Percentiles rank a stretch among this genome's conserved stretches.
Evolutionary conservation across 441 rosid species (phyloP).

Genomic region (Brassica hybrid): DNA sequence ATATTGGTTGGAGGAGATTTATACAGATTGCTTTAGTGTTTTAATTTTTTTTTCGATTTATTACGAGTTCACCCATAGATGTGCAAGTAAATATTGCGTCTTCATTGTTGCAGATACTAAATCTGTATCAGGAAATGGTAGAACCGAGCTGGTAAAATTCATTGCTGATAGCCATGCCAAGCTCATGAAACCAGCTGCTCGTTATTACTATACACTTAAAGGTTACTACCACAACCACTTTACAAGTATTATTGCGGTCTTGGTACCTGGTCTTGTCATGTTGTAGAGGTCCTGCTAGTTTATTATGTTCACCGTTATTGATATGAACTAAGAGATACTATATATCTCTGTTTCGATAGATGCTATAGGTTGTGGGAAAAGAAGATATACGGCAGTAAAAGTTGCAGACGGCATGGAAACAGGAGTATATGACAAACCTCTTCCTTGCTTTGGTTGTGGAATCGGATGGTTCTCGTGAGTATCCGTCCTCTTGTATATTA

Average conservation of each 20-base stretch:
- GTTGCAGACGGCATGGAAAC: constrained; percentile 63
- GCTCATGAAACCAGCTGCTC: constrained; percentile 70
- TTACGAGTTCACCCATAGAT: too few relatives aligned
- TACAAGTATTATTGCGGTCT: too few relatives aligned
- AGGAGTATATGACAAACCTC: constrained; percentile 79
- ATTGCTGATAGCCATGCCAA: constrained; percentile 64
- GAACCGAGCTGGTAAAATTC: constrained; percentile 58
- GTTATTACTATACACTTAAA: constrained; percentile 52
- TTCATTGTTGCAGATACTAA: constrained; percentile 46
- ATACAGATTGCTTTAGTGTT: neutral
- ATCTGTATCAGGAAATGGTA: constrained; percentile 45
- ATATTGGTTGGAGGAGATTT: neutral
- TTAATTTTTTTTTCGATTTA: too few relatives aligned
- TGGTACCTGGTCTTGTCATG: neutral
- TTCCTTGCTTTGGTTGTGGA: constrained; percentile 94
- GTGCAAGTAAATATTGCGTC: too few relatives aligned
- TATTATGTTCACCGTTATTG: too few relatives aligned
- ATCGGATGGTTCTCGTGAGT: constrained; percentile 96
- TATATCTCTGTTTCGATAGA: constrained; percentile 43
- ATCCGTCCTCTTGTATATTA: constrained; percentile 15
- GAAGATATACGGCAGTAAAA: constrained; percentile 69
- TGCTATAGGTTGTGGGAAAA: constrained; percentile 53
- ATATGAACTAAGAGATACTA: constrained; percentile 8
- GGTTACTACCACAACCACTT: too few relatives aligned
- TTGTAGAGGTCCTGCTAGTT: too few relatives aligned